phyloP scores from a whole-genome alignment of 2,329 filamentous ascomycete genomes.

The Bipolaris gigantea region DNA sequence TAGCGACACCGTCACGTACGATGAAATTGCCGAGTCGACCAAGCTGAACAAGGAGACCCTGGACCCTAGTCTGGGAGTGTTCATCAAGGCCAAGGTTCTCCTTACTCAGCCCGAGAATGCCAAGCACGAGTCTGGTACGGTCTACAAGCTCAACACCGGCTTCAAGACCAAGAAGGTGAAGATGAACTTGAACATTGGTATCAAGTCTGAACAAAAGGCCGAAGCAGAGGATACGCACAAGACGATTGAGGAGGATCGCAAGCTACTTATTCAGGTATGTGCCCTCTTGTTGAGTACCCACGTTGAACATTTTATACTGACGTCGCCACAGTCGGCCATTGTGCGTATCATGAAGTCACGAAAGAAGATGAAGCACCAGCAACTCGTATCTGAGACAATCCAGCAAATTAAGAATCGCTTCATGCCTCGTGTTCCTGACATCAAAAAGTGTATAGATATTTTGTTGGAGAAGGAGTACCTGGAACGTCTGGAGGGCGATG shows the following conservation, averaged over 20 bases:
- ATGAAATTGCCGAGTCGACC: slow-evolving; percentile 82
- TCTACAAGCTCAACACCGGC: slow-evolving; percentile 84
- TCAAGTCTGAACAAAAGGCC: slow-evolving; percentile 94
- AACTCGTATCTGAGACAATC: slow-evolving; percentile 93
- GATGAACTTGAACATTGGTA: slow-evolving; percentile 91
- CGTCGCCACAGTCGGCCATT: slow-evolving; percentile 76
- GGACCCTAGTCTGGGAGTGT: slow-evolving; percentile 81
- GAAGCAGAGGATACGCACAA: slow-evolving; percentile 98
- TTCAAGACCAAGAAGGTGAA: slow-evolving; percentile 99
- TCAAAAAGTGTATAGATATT: slow-evolving; percentile 99
- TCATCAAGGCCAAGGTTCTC: slow-evolving; percentile 92
- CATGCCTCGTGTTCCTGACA: slow-evolving; percentile 87
- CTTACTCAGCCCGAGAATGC: slow-evolving; percentile 69
- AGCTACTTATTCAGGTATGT: slow-evolving; percentile 92
- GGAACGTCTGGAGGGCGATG: slow-evolving; percentile 90
- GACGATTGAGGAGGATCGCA: slow-evolving; percentile 97
- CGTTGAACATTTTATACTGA: slow-evolving; percentile 31
- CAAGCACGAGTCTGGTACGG: slow-evolving; percentile 76
- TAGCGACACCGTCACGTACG: slow-evolving; percentile 78
- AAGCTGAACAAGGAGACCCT: slow-evolving; percentile 78
- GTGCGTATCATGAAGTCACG: slow-evolving; percentile 99
- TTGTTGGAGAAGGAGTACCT: slow-evolving; percentile 98
- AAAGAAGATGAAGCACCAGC: slow-evolving; percentile 97
- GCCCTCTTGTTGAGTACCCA: neutral
- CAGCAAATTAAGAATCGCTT: slow-evolving; percentile 92